phyloP scores from a whole-genome alignment of 2,329 filamentous ascomycete genomes.

The Colletotrichum sp. region DNA sequence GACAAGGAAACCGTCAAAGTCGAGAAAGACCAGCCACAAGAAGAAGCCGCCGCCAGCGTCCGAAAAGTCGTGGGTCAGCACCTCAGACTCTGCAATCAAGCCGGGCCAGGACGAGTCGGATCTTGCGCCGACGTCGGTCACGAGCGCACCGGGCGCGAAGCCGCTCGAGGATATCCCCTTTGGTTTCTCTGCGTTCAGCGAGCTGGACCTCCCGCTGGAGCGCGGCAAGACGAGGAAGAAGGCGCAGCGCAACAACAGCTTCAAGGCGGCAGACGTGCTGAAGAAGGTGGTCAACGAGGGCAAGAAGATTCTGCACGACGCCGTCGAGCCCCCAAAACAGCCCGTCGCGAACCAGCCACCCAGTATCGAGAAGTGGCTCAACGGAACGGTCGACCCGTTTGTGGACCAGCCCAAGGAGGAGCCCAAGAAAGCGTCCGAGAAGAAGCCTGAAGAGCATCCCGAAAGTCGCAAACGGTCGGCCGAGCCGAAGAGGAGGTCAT shows the following conservation, averaged over 20 bases:
- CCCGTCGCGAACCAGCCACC: slow-evolving; percentile 59
- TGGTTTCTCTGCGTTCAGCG: slow-evolving; percentile 71
- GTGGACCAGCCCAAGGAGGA: slow-evolving; percentile 45
- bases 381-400: slow-evolving; percentile 67
- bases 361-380: slow-evolving; percentile 71
- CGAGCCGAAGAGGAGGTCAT: slow-evolving; percentile 25
- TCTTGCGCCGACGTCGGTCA: slow-evolving; percentile 42
- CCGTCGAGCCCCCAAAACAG: slow-evolving; percentile 59
- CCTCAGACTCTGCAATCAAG: slow-evolving; percentile 26
- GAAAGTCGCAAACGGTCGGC: slow-evolving; percentile 27
- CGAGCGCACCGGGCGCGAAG: slow-evolving; percentile 41
- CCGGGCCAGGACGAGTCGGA: slow-evolving; percentile 31
- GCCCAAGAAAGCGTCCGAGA: slow-evolving; percentile 38
- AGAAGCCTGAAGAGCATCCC: slow-evolving; percentile 26
- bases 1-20: slow-evolving; percentile 26
- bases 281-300: slow-evolving; percentile 69
- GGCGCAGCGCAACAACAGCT: slow-evolving; percentile 59
- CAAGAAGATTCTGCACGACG: slow-evolving; percentile 69
- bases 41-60: slow-evolving; percentile 2
- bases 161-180: slow-evolving; percentile 67
- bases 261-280: slow-evolving; percentile 65
- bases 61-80: slow-evolving; percentile 31
- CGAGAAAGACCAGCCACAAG: slow-evolving; percentile 10
- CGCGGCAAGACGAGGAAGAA: slow-evolving; percentile 46
- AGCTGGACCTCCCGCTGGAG: slow-evolving; percentile 61